Percentiles rank a stretch among this genome's conserved stretches.
These are phyloP conservation scores for Boletus rubroflammeus DNA, from an alignment of 768 basidiomycete genomes.

Conservation along the genomic window DNA sequence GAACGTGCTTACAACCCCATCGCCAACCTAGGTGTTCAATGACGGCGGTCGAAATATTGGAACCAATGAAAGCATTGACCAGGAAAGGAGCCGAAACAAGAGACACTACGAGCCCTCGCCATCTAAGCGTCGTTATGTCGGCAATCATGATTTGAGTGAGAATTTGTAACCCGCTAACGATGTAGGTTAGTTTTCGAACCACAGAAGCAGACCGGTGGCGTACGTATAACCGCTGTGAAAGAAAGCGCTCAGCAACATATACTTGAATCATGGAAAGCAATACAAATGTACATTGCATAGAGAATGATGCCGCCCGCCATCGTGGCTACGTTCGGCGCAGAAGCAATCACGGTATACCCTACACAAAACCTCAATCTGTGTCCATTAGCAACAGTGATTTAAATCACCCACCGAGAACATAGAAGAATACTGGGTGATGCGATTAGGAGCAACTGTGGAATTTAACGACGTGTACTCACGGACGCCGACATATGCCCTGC, in stretches of 20 bases:
- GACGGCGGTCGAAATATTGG: constrained; percentile 50
- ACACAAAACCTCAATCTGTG: neutral
- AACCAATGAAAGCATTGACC: constrained; percentile 62
- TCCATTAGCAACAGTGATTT: neutral
- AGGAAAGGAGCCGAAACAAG: constrained; percentile 51
- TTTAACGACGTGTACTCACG: constrained; percentile 37
- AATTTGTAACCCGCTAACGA: constrained; percentile 52
- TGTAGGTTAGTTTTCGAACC: neutral
- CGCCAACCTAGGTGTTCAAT: constrained; percentile 53
- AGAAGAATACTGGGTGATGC: constrained; percentile 45
- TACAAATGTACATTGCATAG: constrained; percentile 46
- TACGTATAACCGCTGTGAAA: constrained; percentile 55
- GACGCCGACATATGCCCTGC: constrained; percentile 55
- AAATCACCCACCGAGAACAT: constrained; percentile 49
- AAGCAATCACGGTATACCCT: constrained; percentile 55
- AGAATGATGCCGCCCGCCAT: constrained; percentile 55
- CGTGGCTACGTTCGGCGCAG: constrained; percentile 41
- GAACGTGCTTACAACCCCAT: constrained; percentile 57
- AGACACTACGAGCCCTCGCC: constrained; percentile 50
- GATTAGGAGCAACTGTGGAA: neutral
- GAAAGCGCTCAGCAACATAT: constrained; percentile 20
- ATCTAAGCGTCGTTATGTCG: constrained; percentile 55
- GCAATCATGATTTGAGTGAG: constrained; percentile 63
- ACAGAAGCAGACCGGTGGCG: constrained; percentile 18
- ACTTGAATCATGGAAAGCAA: constrained; percentile 1